These are phyloP conservation scores for Candida anglica DNA, from an alignment of 805 yeast genomes.

Conservation along the genomic window DNA sequence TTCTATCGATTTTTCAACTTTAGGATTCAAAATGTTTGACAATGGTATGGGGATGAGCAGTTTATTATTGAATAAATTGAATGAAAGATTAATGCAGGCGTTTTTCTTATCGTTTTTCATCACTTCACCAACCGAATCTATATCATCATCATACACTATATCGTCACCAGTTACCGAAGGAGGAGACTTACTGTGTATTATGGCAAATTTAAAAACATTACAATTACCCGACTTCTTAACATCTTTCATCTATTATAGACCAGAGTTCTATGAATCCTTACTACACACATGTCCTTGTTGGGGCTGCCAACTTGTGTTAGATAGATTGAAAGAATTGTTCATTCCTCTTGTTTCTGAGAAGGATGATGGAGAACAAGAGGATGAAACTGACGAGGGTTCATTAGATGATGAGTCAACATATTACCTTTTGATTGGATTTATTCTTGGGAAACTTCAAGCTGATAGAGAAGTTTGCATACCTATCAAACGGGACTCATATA, in stretches of 20 bases:
- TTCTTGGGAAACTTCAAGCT: constrained; percentile 29
- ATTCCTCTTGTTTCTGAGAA: constrained; percentile 15
- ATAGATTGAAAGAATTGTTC: constrained; percentile 16
- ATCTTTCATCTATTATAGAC: constrained; percentile 33
- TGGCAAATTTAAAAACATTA: constrained; percentile 16
- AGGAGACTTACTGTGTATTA: constrained; percentile 1
- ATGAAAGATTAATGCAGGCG: constrained; percentile 32
- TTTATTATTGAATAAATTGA: constrained; percentile 23
- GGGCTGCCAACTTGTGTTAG: constrained; percentile 30
- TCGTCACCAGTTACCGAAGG: too few species aligned
- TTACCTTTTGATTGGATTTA: constrained; percentile 28
- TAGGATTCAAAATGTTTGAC: constrained; percentile 35
- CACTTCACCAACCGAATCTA: not conserved
- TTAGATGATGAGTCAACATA: constrained; percentile 23
- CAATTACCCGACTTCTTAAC: constrained; percentile 33
- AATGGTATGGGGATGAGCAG: constrained; percentile 26
- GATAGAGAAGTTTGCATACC: constrained; percentile 35
- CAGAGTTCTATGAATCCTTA: constrained; percentile 28
- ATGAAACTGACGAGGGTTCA: constrained; percentile 7
- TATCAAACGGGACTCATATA: constrained; percentile 20
- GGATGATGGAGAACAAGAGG: constrained; percentile 4
- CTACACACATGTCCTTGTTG: constrained; percentile 33
- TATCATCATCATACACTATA: too few species aligned
- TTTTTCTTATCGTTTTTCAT: constrained; percentile 25
- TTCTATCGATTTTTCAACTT: constrained; percentile 29